phyloP scores from a whole-genome alignment of 805 yeast species.

The Candida krabiensis region DNA sequence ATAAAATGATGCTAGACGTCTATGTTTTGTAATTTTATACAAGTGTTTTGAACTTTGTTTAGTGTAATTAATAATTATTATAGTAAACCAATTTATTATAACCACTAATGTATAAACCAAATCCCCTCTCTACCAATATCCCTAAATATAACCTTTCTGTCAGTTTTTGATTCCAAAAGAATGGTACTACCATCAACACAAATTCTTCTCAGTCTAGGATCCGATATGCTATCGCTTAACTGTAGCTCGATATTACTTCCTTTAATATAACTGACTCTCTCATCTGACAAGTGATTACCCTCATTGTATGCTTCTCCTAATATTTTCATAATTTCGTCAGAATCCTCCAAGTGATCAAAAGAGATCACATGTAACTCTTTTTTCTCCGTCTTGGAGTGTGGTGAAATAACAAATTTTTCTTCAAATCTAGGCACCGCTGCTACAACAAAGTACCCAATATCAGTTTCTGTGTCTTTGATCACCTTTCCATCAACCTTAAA shows the following conservation, averaged over 20 bases:
- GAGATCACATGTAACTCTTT: constrained; percentile 45
- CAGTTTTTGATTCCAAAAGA: constrained; percentile 9
- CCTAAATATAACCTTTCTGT: constrained; percentile 6
- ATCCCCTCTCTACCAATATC: not conserved
- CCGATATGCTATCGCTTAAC: constrained; percentile 28
- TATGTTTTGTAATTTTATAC: too few relatives aligned
- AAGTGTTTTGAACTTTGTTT: constrained; percentile 1
- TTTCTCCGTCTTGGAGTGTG: constrained; percentile 48
- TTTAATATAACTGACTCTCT: constrained; percentile 45
- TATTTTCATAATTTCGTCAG: constrained; percentile 46
- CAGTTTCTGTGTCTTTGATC: constrained; percentile 29
- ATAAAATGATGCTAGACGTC: too few relatives aligned
- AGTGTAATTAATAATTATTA: not conserved
- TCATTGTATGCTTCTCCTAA: constrained; percentile 56
- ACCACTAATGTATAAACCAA: constrained; percentile 7
- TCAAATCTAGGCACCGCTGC: constrained; percentile 60
- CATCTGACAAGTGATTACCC: constrained; percentile 54
- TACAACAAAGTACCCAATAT: constrained; percentile 59
- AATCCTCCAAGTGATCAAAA: constrained; percentile 36
- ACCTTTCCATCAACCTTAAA: constrained; percentile 7
- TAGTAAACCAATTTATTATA: not conserved
- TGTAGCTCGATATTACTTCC: constrained; percentile 16
- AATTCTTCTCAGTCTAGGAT: constrained; percentile 45
- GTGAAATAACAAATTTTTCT: constrained; percentile 61
- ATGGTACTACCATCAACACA: constrained; percentile 69